Evolutionary conservation across 1,284 basidiomycete genomes (phyloP).

Genomic region (Coniferiporia sulphurascens): DNA sequence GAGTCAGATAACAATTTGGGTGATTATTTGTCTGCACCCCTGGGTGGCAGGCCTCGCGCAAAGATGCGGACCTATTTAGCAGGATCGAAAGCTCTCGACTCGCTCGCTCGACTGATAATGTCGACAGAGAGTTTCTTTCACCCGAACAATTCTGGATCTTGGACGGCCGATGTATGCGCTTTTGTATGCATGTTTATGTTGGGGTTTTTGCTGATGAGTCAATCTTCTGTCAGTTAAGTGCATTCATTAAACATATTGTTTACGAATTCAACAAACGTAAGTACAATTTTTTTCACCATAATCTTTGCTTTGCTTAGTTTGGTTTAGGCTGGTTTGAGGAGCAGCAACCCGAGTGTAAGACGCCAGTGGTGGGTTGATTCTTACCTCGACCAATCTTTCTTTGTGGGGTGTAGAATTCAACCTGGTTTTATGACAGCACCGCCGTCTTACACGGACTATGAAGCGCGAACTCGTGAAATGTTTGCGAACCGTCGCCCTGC

Average conservation of each 20-base stretch:
- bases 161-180: conserved; percentile 59
- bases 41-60: conserved; percentile 36
- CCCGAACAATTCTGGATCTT: conserved; percentile 68
- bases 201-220: not conserved
- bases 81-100: conserved; percentile 84
- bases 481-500: conserved; percentile 76
- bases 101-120: conserved; percentile 78
- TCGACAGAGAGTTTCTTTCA: conserved; percentile 90
- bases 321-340: conserved; percentile 75
- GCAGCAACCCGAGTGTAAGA: conserved; percentile 77
- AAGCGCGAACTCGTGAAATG: conserved; percentile 82
- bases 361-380: conserved; percentile 49
- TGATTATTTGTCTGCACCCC: conserved; percentile 59
- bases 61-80: conserved; percentile 63
- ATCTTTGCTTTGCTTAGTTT: conserved; percentile 5
- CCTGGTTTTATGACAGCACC: conserved; percentile 38
- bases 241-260: conserved; percentile 83
- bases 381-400: not conserved
- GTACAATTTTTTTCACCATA: conserved; percentile 13
- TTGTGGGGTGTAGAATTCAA: conserved; percentile 6
- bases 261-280: conserved; percentile 84
- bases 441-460: conserved; percentile 78
- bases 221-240: conserved; percentile 48
- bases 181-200: conserved; percentile 1
- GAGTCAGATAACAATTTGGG: conserved; percentile 32